Evolutionary conservation across 257 asterid species (phyloP), one percentile per base, ranked within the genome.

Genomic region (Solanum tarapatanum): DNA sequence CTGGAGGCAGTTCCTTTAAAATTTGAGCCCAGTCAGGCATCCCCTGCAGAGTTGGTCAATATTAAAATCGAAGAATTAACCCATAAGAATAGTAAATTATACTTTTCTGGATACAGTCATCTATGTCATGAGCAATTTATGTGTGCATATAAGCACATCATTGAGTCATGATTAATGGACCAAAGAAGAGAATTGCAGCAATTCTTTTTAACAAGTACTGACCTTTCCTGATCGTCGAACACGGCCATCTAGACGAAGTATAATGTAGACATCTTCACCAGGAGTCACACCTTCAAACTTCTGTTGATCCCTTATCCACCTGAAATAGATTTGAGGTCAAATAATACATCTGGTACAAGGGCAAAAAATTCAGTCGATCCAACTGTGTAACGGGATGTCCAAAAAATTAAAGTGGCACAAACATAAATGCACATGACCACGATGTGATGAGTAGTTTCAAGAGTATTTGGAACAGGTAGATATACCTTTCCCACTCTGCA

Each of bases 231-330:
- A 97, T 90, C 96, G 94, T 72, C 98, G 93, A 87, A 97, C 96
- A 86, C 99, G 98, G 1, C 99, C 99, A 93, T 97, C 99, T 66
- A 97, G 96, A 89, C 98, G 98, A 82, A 97, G 98, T 79, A 97
- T 93, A 86, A 97, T 93, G 92, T 94, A 97, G 60, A 97, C 98
- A 89, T 97, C 98, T 91, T 97, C 98, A 6, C 98, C 98, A 14
- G 98, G 98, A 87, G 93, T 91, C 73, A 92, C 94, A 92, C 97
- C 98, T 95, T 97, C 98, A 37, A 96, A 90, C 87, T 92, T 92
- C 87, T 97, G 98, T 89, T 97, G 98, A 89, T 95, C 98, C 88
- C 84, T 95, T 70, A 97, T 95, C 99, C 99, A 97, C 94, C 99
- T 97, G 94, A 84, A 48, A 30, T 68, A 90, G 64, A 33, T 43